Conservation (phyloP, 441 rosid species). For the Biscutella laevigata region DNA sequence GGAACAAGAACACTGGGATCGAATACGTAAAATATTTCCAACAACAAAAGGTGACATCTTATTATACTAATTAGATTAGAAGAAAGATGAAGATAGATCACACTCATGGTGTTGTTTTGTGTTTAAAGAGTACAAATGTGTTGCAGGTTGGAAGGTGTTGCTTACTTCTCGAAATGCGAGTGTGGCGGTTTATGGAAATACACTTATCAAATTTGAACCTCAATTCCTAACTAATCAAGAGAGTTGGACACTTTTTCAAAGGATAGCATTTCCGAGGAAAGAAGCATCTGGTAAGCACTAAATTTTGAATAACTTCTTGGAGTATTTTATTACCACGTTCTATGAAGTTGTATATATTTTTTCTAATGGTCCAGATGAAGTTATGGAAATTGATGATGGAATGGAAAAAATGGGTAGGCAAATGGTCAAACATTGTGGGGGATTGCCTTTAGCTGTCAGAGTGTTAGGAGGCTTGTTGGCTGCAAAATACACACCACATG, state of each 20-base stretch:
- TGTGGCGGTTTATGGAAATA: conserved; percentile 11
- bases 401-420: conserved; percentile 6
- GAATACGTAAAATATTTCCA: background rate
- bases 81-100: too few relatives aligned
- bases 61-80: too few relatives aligned
- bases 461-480: conserved; percentile 15
- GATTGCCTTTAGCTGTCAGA: background rate
- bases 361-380: too few relatives aligned
- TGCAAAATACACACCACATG: background rate
- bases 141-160: conserved; percentile 20
- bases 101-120: too few relatives aligned
- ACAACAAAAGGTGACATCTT: background rate
- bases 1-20: background rate
- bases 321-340: too few relatives aligned
- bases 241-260: conserved; percentile 18
- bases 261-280: conserved; percentile 3
- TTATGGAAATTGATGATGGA: background rate
- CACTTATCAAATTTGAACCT: conserved; percentile 9
- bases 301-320: background rate
- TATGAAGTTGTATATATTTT: too few relatives aligned
- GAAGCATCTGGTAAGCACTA: background rate
- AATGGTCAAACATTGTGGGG: conserved; percentile 21
- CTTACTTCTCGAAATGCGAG: conserved; percentile 23
- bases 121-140: too few relatives aligned
- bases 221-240: background rate